phyloP scores from a whole-genome alignment of 768 basidiomycete species.

The Tricholoma bakamatsutake region DNA sequence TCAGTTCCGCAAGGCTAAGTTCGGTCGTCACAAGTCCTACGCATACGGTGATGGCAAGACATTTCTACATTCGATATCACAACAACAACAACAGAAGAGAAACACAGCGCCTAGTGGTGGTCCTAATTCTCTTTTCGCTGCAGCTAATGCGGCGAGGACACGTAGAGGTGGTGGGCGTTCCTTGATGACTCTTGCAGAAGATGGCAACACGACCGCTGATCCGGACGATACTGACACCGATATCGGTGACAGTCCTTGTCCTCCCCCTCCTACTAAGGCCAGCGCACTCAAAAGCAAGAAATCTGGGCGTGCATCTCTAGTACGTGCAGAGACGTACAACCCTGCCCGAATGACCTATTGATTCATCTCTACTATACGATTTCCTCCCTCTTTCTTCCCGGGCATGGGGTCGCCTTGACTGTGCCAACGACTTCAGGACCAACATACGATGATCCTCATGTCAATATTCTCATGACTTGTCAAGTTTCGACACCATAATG shows the following conservation, averaged over 20 bases:
- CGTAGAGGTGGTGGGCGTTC: conserved; percentile 45
- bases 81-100: conserved; percentile 50
- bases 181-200: conserved; percentile 63
- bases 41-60: conserved; percentile 77
- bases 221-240: conserved; percentile 75
- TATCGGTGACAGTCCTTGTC: conserved; percentile 84
- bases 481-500: conserved; percentile 11
- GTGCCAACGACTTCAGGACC: conserved; percentile 6
- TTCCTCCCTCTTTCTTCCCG: neutral
- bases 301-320: conserved; percentile 39
- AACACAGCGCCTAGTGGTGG: conserved; percentile 57
- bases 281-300: conserved; percentile 54
- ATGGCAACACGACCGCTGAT: conserved; percentile 52
- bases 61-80: conserved; percentile 20
- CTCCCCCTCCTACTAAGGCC: conserved; percentile 57
- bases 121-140: conserved; percentile 55
- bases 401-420: neutral
- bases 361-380: conserved; percentile 4
- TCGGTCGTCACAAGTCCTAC: conserved; percentile 87
- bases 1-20: conserved; percentile 85
- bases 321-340: conserved; percentile 66
- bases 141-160: conserved; percentile 60
- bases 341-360: conserved; percentile 50
- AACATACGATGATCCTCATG: conserved; percentile 10
- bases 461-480: conserved; percentile 7